Evolutionary conservation across 116 monocot species (phyloP).

Genomic region (Zostera marina): DNA sequence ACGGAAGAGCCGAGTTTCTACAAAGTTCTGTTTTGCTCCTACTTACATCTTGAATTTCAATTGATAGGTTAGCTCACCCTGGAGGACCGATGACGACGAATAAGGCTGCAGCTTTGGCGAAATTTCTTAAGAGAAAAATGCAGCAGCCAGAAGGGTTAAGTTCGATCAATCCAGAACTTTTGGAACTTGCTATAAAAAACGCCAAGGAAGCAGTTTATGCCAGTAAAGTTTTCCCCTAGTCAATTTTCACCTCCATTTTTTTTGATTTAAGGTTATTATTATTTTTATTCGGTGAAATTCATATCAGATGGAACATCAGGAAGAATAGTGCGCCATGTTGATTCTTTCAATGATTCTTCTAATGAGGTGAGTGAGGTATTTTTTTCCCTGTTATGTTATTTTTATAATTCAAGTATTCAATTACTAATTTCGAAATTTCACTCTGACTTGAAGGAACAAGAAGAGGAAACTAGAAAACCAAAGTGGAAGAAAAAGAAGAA

Average conservation of each 20-base stretch:
- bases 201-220: constrained; percentile 75
- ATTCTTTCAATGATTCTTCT: not conserved
- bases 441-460: not conserved
- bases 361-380: not conserved
- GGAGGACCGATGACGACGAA: constrained; percentile 82
- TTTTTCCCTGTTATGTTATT: not conserved
- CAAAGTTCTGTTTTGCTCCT: not conserved
- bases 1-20: not conserved
- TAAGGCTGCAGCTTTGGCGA: constrained; percentile 94
- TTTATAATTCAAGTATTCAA: not conserved
- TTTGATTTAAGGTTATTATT: too few species aligned
- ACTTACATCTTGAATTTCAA: not conserved
- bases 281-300: not conserved
- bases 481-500: constrained; percentile 1
- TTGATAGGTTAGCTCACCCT: constrained; percentile 64
- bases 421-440: not conserved
- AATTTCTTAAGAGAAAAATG: constrained; percentile 89
- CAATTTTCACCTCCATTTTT: not conserved
- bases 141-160: constrained; percentile 77
- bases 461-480: not conserved
- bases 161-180: constrained; percentile 61
- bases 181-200: constrained; percentile 73
- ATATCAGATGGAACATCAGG: constrained; percentile 8
- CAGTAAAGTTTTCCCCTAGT: constrained; percentile 9
- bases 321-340: constrained; percentile 9